Percentiles rank a stretch among this genome's conserved stretches.
These are phyloP conservation scores for Boeremia lycopersici DNA, from an alignment of 2,329 filamentous ascomycete genomes.

Conservation along the genomic window DNA sequence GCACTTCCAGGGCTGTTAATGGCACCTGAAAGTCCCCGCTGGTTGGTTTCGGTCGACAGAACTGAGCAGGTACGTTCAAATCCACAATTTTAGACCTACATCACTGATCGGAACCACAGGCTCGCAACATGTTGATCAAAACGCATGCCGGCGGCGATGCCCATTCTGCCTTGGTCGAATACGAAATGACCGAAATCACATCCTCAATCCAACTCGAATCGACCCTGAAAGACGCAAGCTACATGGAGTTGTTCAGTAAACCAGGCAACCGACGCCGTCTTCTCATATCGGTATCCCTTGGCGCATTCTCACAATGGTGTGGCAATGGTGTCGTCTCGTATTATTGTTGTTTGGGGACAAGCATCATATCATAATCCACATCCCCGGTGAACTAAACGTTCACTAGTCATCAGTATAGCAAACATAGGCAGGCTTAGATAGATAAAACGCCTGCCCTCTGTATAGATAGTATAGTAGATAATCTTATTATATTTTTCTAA, in stretches of 20 bases:
- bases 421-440: too few relatives aligned
- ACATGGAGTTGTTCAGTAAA: conserved; percentile 28
- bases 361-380: too few relatives aligned
- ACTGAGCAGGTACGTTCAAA: conserved; percentile 42
- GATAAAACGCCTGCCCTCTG: too few relatives aligned
- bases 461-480: too few relatives aligned
- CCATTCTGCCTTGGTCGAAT: conserved; percentile 13
- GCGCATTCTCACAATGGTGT: conserved; percentile 47
- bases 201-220: conserved; percentile 8
- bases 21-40: conserved; percentile 48
- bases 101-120: background rate
- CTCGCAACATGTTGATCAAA: conserved; percentile 6
- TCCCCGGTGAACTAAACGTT: too few relatives aligned
- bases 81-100: background rate
- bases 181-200: conserved; percentile 18
- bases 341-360: too few relatives aligned
- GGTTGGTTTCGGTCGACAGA: conserved; percentile 55
- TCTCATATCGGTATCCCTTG: conserved; percentile 45
- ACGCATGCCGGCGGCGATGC: conserved; percentile 30
- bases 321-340: conserved; percentile 49
- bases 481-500: too few relatives aligned
- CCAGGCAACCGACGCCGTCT: conserved; percentile 46
- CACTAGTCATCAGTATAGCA: too few relatives aligned
- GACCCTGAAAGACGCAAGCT: conserved; percentile 20
- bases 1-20: conserved; percentile 52